Evolutionary conservation across 208 protist genomes (phyloP).

Genomic region (Crithidia bombi): DNA sequence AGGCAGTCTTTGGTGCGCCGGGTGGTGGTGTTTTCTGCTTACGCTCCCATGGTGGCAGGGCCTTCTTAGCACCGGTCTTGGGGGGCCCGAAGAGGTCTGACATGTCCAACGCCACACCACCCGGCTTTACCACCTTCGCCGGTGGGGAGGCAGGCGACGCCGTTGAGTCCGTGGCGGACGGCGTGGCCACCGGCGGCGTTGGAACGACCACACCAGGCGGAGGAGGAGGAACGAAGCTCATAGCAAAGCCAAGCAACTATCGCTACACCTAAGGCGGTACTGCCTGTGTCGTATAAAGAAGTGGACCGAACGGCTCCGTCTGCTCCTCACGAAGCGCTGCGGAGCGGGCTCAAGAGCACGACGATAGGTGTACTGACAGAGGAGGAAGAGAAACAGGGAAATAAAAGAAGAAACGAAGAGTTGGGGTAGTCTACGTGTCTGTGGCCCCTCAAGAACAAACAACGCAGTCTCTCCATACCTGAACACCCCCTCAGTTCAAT

Average conservation of each 20-base stretch:
- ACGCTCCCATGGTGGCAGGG: conserved; percentile 51
- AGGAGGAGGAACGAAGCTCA: conserved; percentile 41
- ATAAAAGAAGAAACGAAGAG: too few relatives aligned
- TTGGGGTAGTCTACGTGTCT: too few relatives aligned
- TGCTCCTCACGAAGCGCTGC: too few relatives aligned
- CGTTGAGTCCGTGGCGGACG: neutral
- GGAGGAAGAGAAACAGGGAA: too few relatives aligned
- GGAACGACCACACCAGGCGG: conserved; percentile 35
- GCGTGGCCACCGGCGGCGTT: conserved; percentile 10
- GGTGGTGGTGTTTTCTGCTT: conserved; percentile 20
- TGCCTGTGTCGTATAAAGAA: too few relatives aligned
- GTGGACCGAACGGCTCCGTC: too few relatives aligned
- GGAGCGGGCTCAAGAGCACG: too few relatives aligned
- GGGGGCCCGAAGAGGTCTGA: conserved; percentile 33
- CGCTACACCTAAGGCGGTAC: too few relatives aligned
- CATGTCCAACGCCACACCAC: conserved; percentile 58
- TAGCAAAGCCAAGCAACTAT: conserved; percentile 1
- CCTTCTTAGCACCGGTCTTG: conserved; percentile 37
- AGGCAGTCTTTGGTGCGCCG: neutral
- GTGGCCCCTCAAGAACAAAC: too few relatives aligned
- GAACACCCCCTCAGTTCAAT: too few relatives aligned
- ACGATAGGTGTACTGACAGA: too few relatives aligned
- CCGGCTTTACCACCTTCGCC: conserved; percentile 30
- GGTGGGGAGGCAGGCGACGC: neutral
- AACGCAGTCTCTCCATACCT: too few relatives aligned